Base-by-base conservation (phyloP, 331 rosid genomes). In the Quercus lobata region DNA sequence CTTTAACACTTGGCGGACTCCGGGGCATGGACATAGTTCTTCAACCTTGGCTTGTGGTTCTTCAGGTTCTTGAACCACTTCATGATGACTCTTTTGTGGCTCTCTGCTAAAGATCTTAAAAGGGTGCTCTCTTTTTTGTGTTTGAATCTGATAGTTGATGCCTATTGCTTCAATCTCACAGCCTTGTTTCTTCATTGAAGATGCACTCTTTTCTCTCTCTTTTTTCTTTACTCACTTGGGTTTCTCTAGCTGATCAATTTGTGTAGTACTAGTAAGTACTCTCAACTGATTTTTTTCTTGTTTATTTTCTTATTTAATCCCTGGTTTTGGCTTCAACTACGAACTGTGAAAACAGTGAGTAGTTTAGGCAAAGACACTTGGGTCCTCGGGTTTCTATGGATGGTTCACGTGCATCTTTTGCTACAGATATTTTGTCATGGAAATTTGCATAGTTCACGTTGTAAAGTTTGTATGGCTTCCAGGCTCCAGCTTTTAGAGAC, bases 91-190 rank as follows among this genome's bases (percentile, higher is more conserved):
- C 3, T 49, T 80, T 27, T 34, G 79, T 57, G 82, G 79, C 30
- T 83, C 81, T 75, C 79, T 89, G 84, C 82, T 78, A 83, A 92
- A 90, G 82, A 89, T 81, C 79, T 88, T 87, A 6, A 94, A 87
- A 73, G 91, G 90, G 69, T 65, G 85, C 68, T 80, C 86, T 41
- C 76, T 74, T 72, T 58, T 89, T 30, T 84, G 86, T 63, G 81
- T 88, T 76, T 80, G 82, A 79, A 95, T 90, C 76, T 80, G 88
- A 90, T 88, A 95, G 90, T 75, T 84, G 81, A 95, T 88, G 76
- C 84, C 90, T 62, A 88, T 85, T 63, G 93, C 97, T 80, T 93
- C 96, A 73, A 95, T 91, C 79, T 93, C 94, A 85, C 97, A 91
- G 16, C 92, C 93, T 81, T 89, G 93, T 77, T 93, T 81, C 92